phyloP scores from a whole-genome alignment of 108 stramenopile genomes.

The Skeletonema marinoi region DNA sequence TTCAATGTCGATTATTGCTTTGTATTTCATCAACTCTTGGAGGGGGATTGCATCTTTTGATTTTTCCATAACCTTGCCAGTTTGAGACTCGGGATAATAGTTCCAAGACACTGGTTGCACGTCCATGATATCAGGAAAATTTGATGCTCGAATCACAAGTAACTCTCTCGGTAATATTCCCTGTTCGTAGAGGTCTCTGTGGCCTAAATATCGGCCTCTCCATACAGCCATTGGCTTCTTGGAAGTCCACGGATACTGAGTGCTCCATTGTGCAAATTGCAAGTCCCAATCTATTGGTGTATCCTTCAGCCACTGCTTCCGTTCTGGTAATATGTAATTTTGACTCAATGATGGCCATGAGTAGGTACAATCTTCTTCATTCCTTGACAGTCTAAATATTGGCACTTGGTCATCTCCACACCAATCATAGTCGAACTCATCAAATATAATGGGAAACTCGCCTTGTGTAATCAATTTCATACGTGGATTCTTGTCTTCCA shows the following conservation, averaged over 20 bases:
- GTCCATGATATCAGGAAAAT: conserved; percentile 23
- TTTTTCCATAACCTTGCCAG: conserved; percentile 23
- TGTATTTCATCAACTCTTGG: conserved; percentile 37
- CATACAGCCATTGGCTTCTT: conserved; percentile 40
- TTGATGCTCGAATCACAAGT: conserved; percentile 17
- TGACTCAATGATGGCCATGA: conserved; percentile 33
- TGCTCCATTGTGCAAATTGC: conserved; percentile 10
- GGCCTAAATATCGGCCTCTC: conserved; percentile 32
- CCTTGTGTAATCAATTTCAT: conserved; percentile 36
- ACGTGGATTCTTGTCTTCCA: conserved; percentile 22
- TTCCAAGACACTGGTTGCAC: conserved; percentile 33
- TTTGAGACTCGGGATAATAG: conserved; percentile 11
- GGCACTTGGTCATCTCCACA: conserved; percentile 33
- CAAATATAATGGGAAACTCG: conserved; percentile 37
- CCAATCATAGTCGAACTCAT: conserved; percentile 37
- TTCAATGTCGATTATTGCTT: conserved; percentile 33
- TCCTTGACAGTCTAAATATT: conserved; percentile 20
- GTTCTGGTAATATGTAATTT: conserved; percentile 23
- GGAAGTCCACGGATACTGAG: conserved; percentile 27
- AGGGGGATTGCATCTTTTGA: conserved; percentile 20
- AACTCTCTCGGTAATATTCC: conserved; percentile 24
- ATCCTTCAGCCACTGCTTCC: conserved; percentile 27
- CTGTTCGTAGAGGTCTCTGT: conserved; percentile 13
- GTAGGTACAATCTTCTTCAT: conserved; percentile 13
- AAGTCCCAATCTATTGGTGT: conserved; percentile 20